Evolutionary conservation across 2,329 filamentous ascomycete species (phyloP).

Genomic region (Cladosporium halotolerans): DNA sequence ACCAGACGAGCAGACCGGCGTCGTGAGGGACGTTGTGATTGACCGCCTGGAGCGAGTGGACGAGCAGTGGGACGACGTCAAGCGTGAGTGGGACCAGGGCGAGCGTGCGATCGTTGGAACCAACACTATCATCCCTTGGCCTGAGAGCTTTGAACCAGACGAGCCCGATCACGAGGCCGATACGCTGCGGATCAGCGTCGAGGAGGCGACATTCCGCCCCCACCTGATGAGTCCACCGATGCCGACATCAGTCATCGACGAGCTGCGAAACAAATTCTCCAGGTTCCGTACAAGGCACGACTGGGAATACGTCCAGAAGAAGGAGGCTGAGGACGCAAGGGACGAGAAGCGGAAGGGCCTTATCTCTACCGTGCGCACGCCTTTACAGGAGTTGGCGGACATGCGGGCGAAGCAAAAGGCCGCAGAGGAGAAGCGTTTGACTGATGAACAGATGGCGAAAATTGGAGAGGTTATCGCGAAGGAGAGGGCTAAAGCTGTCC

Average conservation of each 20-base stretch:
- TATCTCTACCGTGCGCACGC: constrained; percentile 40
- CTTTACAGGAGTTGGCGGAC: constrained; percentile 38
- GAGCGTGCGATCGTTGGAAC: constrained; percentile 58
- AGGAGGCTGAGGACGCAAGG: constrained; percentile 53
- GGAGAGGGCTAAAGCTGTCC: constrained; percentile 10
- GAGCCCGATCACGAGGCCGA: constrained; percentile 56
- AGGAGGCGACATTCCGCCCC: constrained; percentile 70
- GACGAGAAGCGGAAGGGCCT: constrained; percentile 39
- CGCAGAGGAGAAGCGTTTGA: constrained; percentile 31
- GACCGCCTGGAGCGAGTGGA: constrained; percentile 53
- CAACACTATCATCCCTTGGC: constrained; percentile 72
- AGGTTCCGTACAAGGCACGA: constrained; percentile 77
- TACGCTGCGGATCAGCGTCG: constrained; percentile 69
- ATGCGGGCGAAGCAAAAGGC: constrained; percentile 33
- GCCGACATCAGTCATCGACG: constrained; percentile 71
- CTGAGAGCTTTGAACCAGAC: constrained; percentile 44
- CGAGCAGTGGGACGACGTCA: constrained; percentile 36
- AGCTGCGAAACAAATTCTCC: constrained; percentile 77
- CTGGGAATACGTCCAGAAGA: constrained; percentile 61
- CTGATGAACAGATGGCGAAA: constrained; percentile 34
- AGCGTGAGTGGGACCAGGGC: constrained; percentile 38
- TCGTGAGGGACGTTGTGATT: constrained; percentile 68
- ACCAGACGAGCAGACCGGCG: constrained; percentile 57
- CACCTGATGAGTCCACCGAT: constrained; percentile 71
- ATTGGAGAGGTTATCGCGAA: constrained; percentile 37